phyloP scores from a whole-genome alignment of 805 yeast species.

The Torulaspora microellipsoides region DNA sequence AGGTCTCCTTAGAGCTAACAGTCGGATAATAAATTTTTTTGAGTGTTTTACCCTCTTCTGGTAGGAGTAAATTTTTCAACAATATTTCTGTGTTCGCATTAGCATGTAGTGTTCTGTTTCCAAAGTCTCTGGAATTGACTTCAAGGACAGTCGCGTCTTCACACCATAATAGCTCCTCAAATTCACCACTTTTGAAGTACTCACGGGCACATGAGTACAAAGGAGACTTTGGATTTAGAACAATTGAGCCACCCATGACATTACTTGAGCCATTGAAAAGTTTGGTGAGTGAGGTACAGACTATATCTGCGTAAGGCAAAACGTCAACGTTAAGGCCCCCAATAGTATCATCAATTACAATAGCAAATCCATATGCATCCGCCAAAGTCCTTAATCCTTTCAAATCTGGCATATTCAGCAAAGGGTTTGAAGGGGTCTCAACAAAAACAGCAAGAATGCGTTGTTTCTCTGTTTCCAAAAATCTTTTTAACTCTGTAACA shows the following conservation, averaged over 20 bases:
- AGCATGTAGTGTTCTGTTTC: slow-evolving; percentile 46
- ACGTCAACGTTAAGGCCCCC: slow-evolving; percentile 68
- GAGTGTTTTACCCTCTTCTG: slow-evolving; percentile 8
- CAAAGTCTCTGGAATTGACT: slow-evolving; percentile 83
- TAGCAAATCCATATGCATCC: slow-evolving; percentile 57
- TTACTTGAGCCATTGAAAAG: slow-evolving; percentile 91
- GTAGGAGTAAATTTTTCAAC: slow-evolving; percentile 7
- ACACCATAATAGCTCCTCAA: slow-evolving; percentile 76
- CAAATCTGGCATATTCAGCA: slow-evolving; percentile 76
- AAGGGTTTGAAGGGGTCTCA: slow-evolving; percentile 89
- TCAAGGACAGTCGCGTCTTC: slow-evolving; percentile 88
- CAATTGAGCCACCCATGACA: slow-evolving; percentile 86
- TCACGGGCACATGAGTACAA: slow-evolving; percentile 46
- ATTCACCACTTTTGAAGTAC: slow-evolving; percentile 43
- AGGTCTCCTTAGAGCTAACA: slow-evolving; percentile 11
- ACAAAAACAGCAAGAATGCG: slow-evolving; percentile 63
- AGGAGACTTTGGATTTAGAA: slow-evolving; percentile 58
- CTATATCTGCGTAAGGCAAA: slow-evolving; percentile 69
- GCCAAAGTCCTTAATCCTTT: slow-evolving; percentile 55
- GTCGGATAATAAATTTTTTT: slow-evolving; percentile 12
- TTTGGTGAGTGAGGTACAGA: slow-evolving; percentile 86
- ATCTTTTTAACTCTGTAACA: slow-evolving; percentile 54
- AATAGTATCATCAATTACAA: slow-evolving; percentile 86
- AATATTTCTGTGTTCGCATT: slow-evolving; percentile 44
- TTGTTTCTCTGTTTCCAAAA: slow-evolving; percentile 50